Conservation (phyloP, 2,329 filamentous ascomycete genomes). For the Ampelomyces quisqualis region DNA sequence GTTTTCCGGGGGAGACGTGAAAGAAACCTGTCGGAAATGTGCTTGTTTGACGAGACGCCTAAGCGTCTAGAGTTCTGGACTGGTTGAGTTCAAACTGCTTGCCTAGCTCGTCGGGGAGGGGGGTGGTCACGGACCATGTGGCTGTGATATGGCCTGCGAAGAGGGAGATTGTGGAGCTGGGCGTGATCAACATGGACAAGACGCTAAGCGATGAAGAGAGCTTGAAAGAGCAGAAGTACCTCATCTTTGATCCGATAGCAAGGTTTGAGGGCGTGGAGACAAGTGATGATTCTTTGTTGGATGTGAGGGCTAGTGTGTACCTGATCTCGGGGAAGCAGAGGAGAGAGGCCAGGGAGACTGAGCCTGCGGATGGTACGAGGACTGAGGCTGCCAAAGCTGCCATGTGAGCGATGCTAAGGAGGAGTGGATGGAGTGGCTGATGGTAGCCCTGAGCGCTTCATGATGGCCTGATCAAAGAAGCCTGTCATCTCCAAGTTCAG, state of each 20-base stretch:
- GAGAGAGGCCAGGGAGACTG: slow-evolving; percentile 43
- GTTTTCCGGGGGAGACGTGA: slow-evolving; percentile 45
- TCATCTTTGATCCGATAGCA: slow-evolving; percentile 62
- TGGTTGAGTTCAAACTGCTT: slow-evolving; percentile 51
- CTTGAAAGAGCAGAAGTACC: slow-evolving; percentile 50
- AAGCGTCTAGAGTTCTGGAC: slow-evolving; percentile 39
- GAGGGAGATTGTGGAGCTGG: slow-evolving; percentile 54
- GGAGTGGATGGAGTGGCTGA: neutral
- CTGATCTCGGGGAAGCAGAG: slow-evolving; percentile 57
- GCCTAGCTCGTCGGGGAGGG: slow-evolving; percentile 55
- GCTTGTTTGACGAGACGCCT: slow-evolving; percentile 53
- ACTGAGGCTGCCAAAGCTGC: slow-evolving; percentile 8
- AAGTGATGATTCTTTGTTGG: slow-evolving; percentile 57
- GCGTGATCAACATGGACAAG: slow-evolving; percentile 49
- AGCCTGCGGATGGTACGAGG: neutral
- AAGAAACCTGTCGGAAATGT: slow-evolving; percentile 45
- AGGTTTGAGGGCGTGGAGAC: slow-evolving; percentile 56
- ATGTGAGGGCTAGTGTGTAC: slow-evolving; percentile 58
- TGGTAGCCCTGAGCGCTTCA: no score
- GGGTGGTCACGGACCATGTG: slow-evolving; percentile 51
- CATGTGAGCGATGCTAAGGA: neutral
- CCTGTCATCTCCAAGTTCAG: no score
- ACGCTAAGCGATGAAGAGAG: slow-evolving; percentile 46
- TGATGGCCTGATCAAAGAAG: no score
- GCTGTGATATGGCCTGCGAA: slow-evolving; percentile 57